phyloP scores from a whole-genome alignment of 495 filamentous ascomycete genomes.

The Neurospora sp. region DNA sequence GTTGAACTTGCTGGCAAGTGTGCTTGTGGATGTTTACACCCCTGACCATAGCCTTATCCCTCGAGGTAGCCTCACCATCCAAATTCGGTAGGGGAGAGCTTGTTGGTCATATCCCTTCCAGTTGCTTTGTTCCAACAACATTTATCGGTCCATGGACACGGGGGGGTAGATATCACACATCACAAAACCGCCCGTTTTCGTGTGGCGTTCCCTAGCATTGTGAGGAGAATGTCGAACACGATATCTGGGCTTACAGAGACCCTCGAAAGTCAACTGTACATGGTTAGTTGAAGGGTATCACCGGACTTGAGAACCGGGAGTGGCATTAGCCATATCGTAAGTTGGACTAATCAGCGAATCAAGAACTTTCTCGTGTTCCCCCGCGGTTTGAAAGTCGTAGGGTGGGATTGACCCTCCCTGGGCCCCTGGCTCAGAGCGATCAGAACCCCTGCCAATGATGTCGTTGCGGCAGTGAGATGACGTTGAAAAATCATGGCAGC shows the following conservation, averaged over 20 bases:
- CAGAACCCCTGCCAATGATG: conserved; percentile 18
- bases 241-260: neutral
- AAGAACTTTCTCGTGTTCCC: neutral
- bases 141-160: neutral
- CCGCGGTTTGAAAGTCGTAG: neutral
- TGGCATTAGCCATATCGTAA: neutral
- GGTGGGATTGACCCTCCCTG: neutral
- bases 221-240: neutral
- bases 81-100: neutral
- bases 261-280: neutral
- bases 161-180: neutral
- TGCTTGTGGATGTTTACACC: neutral
- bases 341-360: neutral
- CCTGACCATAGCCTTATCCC: neutral
- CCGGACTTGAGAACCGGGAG: neutral
- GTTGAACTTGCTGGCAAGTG: neutral
- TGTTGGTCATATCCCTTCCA: neutral
- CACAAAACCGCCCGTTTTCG: neutral
- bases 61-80: neutral
- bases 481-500: conserved; percentile 7
- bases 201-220: neutral
- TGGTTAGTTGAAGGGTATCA: neutral
- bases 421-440: neutral
- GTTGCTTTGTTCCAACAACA: neutral
- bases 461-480: conserved; percentile 8